Conservation (phyloP, 2,329 filamentous ascomycete genomes). For the Tolypocladium sp. region DNA sequence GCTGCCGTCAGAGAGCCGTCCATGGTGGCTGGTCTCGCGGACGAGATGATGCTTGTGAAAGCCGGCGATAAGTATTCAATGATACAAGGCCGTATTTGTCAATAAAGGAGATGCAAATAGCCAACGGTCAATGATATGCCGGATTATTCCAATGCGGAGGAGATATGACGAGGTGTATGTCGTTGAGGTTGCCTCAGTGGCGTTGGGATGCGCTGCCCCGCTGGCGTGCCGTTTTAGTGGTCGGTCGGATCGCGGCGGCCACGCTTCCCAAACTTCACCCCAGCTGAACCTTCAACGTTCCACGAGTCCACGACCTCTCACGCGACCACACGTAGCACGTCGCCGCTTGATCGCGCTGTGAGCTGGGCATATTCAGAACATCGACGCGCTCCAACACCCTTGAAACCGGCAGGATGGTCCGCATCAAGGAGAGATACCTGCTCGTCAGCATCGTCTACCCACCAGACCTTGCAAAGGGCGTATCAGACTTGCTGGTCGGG, state of each 20-base stretch:
- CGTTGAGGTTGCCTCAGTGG: background rate
- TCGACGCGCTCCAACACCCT: background rate
- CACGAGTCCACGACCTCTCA: background rate
- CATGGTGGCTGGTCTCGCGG: constrained; percentile 9
- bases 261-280: background rate
- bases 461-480: constrained; percentile 33
- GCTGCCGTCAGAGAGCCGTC: constrained; percentile 53
- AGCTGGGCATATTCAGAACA: background rate
- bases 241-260: background rate
- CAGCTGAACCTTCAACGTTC: background rate
- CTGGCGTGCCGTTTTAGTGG: background rate
- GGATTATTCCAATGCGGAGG: background rate
- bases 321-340: background rate
- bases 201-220: background rate
- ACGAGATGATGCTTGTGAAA: background rate
- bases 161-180: background rate
- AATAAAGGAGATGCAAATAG: background rate
- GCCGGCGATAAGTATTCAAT: background rate
- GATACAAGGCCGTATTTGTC: background rate
- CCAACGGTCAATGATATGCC: background rate
- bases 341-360: background rate
- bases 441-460: constrained; percentile 93
- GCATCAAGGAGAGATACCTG: constrained; percentile 91
- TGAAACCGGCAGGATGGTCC: constrained; percentile 60
- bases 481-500: constrained; percentile 59